Evolutionary conservation across 805 yeast genomes (phyloP).

Genomic region (Wickerhamiella azymoides): DNA sequence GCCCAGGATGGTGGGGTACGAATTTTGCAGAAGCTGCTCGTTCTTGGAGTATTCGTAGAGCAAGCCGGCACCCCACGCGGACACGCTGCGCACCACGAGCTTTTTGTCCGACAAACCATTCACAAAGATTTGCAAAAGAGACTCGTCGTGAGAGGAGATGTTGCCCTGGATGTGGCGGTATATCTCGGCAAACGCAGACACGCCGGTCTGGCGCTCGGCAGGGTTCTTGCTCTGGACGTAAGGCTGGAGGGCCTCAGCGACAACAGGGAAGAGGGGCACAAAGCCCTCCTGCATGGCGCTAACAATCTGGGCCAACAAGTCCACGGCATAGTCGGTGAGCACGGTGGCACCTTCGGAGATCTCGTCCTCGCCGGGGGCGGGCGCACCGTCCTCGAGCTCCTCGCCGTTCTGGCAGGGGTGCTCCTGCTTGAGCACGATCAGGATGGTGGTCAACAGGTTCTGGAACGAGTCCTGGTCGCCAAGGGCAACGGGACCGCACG

Average conservation of each 20-base stretch:
- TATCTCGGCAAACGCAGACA: conserved; percentile 87
- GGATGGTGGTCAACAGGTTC: conserved; percentile 52
- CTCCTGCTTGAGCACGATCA: conserved; percentile 62
- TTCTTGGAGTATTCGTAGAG: conserved; percentile 40
- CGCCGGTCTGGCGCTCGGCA: conserved; percentile 66
- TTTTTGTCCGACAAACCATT: conserved; percentile 62
- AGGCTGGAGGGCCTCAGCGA: conserved; percentile 44
- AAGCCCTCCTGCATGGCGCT: conserved; percentile 70
- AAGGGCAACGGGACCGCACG: conserved; percentile 57
- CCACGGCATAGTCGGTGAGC: conserved; percentile 72
- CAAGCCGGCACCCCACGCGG: conserved; percentile 91
- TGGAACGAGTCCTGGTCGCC: conserved; percentile 46
- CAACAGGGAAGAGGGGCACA: conserved; percentile 60
- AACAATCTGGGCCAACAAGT: conserved; percentile 67
- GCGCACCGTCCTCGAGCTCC: conserved; percentile 40
- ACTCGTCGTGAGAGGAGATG: conserved; percentile 51
- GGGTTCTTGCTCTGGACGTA: conserved; percentile 34
- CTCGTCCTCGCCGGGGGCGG: conserved; percentile 21
- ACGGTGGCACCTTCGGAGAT: conserved; percentile 42
- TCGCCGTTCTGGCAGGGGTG: conserved; percentile 72
- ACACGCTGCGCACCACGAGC: conserved; percentile 68
- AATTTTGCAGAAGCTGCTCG: conserved; percentile 43
- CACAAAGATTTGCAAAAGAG: conserved; percentile 49
- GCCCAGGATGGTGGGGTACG: conserved; percentile 55
- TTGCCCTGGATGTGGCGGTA: conserved; percentile 53